These are phyloP conservation scores for Ceratorhiza oryzae-sativae DNA, from an alignment of 1,284 basidiomycete genomes.

Conservation along the genomic window DNA sequence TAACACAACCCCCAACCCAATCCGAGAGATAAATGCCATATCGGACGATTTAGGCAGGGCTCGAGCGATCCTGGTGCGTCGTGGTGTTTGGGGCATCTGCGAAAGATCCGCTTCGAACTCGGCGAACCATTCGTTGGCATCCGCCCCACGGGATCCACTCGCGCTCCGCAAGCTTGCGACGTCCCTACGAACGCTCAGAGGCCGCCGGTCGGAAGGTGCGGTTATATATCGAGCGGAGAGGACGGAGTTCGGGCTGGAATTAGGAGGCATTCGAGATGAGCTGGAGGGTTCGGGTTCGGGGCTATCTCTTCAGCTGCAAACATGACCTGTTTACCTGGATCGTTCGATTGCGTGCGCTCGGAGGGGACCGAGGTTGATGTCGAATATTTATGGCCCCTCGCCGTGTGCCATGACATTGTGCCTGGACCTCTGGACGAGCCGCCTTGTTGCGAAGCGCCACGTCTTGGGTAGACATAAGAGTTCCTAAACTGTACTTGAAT, in stretches of 20 bases:
- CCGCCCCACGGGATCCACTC: neutral
- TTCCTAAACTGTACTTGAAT: no score
- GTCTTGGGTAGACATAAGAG: no score
- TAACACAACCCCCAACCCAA: neutral
- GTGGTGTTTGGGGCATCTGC: neutral
- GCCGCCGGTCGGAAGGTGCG: neutral
- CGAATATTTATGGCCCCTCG: neutral
- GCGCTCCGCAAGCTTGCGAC: neutral
- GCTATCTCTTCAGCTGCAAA: neutral
- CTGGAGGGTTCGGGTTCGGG: neutral
- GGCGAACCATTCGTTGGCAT: neutral
- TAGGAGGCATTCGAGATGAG: neutral
- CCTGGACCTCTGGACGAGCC: constrained; percentile 27
- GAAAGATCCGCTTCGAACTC: neutral
- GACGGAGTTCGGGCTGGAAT: neutral
- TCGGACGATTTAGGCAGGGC: neutral
- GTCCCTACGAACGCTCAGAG: neutral
- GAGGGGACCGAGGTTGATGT: neutral
- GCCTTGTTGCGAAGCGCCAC: neutral
- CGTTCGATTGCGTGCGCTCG: neutral
- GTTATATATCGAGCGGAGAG: neutral
- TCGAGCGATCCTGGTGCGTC: neutral
- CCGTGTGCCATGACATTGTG: neutral
- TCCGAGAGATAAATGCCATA: neutral
- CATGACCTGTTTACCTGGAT: neutral